Evolutionary conservation across 2,329 filamentous ascomycete species (phyloP).

Genomic region (Fusarium sp.): DNA sequence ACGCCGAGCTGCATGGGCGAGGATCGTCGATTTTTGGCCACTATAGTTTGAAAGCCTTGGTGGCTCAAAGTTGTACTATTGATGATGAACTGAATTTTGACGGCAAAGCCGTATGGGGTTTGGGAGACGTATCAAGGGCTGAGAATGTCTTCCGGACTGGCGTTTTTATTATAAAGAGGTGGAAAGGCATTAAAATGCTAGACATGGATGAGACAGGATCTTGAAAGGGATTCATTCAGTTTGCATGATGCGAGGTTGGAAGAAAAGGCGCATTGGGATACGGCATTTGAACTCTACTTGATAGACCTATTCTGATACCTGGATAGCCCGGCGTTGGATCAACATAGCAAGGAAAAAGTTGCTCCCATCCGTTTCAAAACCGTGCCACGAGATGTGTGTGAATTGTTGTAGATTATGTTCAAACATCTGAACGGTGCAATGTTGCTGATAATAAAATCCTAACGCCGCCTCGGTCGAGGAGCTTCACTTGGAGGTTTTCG

Average conservation of each 20-base stretch:
- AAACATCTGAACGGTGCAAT: background rate
- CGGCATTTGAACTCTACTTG: slow-evolving; percentile 26
- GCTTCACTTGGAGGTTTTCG: too few relatives aligned
- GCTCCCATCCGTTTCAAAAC: background rate
- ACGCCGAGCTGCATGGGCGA: slow-evolving; percentile 1
- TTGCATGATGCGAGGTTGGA: slow-evolving; percentile 11
- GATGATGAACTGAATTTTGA: slow-evolving; percentile 41
- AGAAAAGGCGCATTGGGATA: slow-evolving; percentile 22
- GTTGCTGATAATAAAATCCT: too few relatives aligned
- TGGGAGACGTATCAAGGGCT: slow-evolving; percentile 64
- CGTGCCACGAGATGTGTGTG: background rate
- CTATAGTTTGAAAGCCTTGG: slow-evolving; percentile 2
- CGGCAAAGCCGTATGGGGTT: slow-evolving; percentile 41
- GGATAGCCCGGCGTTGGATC: slow-evolving; percentile 29
- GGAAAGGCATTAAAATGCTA: slow-evolving; percentile 13
- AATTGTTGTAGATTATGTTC: background rate
- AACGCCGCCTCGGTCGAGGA: too few relatives aligned
- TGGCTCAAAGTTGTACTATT: slow-evolving; percentile 24
- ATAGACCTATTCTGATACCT: slow-evolving; percentile 37
- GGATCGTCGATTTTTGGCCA: background rate
- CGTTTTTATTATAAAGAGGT: slow-evolving; percentile 34
- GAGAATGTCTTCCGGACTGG: slow-evolving; percentile 57
- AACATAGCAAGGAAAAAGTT: slow-evolving; percentile 13
- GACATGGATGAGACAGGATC: background rate
- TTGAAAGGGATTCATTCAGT: background rate